Evolutionary conservation across 805 yeast species (phyloP).

Genomic region (Schwanniomyces occidentalis): DNA sequence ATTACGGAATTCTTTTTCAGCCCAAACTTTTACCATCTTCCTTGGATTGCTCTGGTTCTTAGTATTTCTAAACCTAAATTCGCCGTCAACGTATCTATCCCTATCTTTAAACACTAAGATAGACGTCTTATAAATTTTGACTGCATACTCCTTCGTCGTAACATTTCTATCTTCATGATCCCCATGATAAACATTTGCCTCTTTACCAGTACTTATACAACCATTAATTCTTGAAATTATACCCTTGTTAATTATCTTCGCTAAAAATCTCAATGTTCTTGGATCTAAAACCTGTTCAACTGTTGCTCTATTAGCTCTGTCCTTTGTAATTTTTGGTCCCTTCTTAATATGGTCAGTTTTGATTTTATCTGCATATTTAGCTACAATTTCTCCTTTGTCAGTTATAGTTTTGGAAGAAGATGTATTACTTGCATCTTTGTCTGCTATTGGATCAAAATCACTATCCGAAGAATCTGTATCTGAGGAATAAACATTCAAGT

Average conservation of each 20-base stretch:
- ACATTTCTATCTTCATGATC: constrained; percentile 56
- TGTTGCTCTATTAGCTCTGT: constrained; percentile 92
- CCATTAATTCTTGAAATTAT: constrained; percentile 86
- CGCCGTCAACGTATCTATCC: constrained; percentile 95
- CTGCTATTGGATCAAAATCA: constrained; percentile 9
- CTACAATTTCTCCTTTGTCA: constrained; percentile 49
- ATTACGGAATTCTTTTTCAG: constrained; percentile 95
- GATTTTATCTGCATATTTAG: constrained; percentile 64
- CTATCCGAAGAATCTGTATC: constrained; percentile 15
- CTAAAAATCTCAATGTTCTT: constrained; percentile 80
- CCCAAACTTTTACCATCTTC: constrained; percentile 98
- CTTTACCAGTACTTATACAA: constrained; percentile 94
- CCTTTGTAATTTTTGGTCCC: constrained; percentile 64
- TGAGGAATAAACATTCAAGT: constrained; percentile 3
- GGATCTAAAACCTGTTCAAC: constrained; percentile 97
- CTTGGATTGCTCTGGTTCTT: constrained; percentile 90
- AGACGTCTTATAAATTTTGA: constrained; percentile 94
- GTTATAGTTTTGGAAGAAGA: constrained; percentile 19
- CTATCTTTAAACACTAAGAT: constrained; percentile 96
- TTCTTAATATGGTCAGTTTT: constrained; percentile 61
- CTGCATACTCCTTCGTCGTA: constrained; percentile 65
- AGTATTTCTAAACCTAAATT: constrained; percentile 83
- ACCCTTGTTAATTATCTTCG: constrained; percentile 80
- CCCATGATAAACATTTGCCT: constrained; percentile 88
- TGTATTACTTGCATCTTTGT: constrained; percentile 32